Evolutionary conservation across 257 asterid species (phyloP), one percentile per base, ranked within the genome.

Genomic region (Fraxinus americana): DNA sequence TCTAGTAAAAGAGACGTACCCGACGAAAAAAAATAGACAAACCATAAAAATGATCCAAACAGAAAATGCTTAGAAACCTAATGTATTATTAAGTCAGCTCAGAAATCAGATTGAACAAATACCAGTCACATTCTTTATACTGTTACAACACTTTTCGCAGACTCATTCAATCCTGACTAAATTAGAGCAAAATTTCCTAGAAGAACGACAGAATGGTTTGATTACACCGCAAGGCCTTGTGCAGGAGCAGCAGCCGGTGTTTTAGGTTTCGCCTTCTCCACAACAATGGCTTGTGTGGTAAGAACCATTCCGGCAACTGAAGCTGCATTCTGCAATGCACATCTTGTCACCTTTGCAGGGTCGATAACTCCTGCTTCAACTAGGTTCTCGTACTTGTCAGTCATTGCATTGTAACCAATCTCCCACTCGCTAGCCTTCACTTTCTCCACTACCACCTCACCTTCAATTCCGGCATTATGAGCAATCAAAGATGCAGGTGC

Each of bases 221-320:
- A 83, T 84, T 73, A 90, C 83, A 91, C 89, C 0, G 86, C 23
- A 71, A 89, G 89, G 30, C 90, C 91, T 65, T 86, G 82, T 82
- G 86, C 91, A 2, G 88, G 82, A 35, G 87, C 89, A 23, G 90
- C 89, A 1, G 79, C 88, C 0, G 84, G 57, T 0, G 88, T 7
- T 78, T 84, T 92, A 1, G 98, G 94, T 84, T 91, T 93, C 9
- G 96, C 72, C 67, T 93, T 96, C 80, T 96, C 98, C 39, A 93
- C 97, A 6, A 93, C 99, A 3, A 96, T 96, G 83, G 99, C 99
- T 65, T 96, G 99, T 48, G 98, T 96, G 11, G 99, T 96, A 34
- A 96, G 94, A 57, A 93, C 99, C 99, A 96, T 96, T 61, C 98
- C 99, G 1, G 99, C 96, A 23, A 96, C 92, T 2, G 99, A 93